Percentiles rank a stretch among this genome's conserved stretches.
Conservation (phyloP, 208 protist genomes). For the Vickermania ingenoplastis region DNA sequence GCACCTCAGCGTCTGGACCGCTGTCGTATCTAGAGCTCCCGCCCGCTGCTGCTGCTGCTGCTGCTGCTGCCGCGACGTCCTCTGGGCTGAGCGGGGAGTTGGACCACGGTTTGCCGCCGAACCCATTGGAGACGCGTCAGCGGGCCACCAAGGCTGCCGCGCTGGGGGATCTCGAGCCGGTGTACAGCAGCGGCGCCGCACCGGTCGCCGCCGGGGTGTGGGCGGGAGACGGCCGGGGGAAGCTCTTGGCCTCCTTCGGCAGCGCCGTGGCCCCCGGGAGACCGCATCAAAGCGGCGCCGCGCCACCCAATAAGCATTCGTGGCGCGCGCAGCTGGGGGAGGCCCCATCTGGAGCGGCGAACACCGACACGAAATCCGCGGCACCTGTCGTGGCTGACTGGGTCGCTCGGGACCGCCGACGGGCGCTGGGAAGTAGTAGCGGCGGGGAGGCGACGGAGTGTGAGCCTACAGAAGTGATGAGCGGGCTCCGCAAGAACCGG, state of each 20-base stretch:
- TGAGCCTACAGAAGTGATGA: no score
- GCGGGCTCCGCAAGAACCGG: no score
- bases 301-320: no score
- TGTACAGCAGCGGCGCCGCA: background rate
- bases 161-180: background rate
- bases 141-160: constrained; percentile 38
- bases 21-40: constrained; percentile 44
- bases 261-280: background rate
- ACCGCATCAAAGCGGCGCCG: no score
- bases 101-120: constrained; percentile 48
- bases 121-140: constrained; percentile 60
- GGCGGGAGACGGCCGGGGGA: background rate
- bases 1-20: background rate
- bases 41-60: constrained; percentile 18
- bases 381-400: no score
- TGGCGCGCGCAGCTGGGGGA: no score
- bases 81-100: constrained; percentile 18
- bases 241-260: background rate
- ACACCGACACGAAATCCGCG: no score
- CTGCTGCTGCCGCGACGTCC: no score
- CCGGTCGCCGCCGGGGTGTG: constrained; percentile 6
- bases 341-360: no score
- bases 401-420: no score
- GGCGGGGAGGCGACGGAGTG: no score
- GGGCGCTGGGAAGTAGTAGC: no score